Conservation (phyloP, 169 alveolate genomes). For the Plasmodium knowlesi region DNA sequence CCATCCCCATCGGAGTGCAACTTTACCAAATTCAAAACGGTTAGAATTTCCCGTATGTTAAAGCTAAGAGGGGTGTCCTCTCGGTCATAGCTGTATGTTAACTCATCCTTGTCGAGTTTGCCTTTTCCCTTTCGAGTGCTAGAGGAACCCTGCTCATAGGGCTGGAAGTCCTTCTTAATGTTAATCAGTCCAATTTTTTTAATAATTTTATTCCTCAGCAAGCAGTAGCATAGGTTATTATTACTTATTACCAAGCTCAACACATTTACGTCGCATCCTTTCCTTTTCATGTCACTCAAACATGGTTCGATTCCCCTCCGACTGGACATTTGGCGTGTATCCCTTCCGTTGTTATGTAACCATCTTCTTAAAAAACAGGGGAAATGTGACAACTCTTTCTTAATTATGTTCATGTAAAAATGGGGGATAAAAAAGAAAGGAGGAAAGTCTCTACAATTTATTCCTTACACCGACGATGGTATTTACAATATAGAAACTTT, state of each 20-base stretch:
- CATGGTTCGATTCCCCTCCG: constrained; percentile 17
- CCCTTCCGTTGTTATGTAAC: constrained; percentile 10
- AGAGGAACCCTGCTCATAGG: constrained; percentile 23
- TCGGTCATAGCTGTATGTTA: constrained; percentile 36
- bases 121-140: not conserved
- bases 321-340: not conserved
- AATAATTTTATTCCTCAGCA: constrained; percentile 57
- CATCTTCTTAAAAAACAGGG: constrained; percentile 11
- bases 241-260: constrained; percentile 68
- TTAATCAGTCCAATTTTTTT: constrained; percentile 69
- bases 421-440: not conserved
- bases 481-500: not conserved
- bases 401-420: constrained; percentile 15
- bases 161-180: constrained; percentile 52
- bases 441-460: not conserved
- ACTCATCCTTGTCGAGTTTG: not conserved
- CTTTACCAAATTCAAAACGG: constrained; percentile 50
- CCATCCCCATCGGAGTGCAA: constrained; percentile 18
- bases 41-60: constrained; percentile 52
- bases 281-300: constrained; percentile 27
- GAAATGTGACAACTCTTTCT: not conserved
- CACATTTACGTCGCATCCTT: constrained; percentile 26
- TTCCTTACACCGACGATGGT: not conserved
- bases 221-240: constrained; percentile 64
- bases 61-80: constrained; percentile 59